A percentile compares a stretch with the other conserved stretches of the same genome.
Evolutionary conservation across 768 basidiomycete genomes (phyloP).

Genomic region (Tylopilus subfusipes): DNA sequence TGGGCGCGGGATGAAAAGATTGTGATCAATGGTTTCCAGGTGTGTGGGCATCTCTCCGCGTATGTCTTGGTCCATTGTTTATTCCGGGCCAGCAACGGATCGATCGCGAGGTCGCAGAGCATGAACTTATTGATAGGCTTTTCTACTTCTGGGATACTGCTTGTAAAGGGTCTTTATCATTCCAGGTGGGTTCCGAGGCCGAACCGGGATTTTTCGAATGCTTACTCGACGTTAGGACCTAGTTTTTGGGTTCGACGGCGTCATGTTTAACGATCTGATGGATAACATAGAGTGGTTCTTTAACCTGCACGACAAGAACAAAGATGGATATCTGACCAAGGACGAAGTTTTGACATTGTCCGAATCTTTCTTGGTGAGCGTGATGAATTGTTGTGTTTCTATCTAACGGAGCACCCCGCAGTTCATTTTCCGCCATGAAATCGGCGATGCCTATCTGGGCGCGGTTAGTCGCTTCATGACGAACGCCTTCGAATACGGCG

Average conservation of each 20-base stretch:
- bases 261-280: conserved; percentile 97
- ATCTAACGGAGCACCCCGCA: conserved; percentile 32
- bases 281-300: conserved; percentile 99
- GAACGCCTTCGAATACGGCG: conserved; percentile 97
- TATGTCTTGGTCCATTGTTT: conserved; percentile 2
- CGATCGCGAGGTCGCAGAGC: conserved; percentile 89
- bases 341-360: conserved; percentile 95
- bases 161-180: conserved; percentile 77
- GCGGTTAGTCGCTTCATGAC: conserved; percentile 97
- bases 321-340: conserved; percentile 92
- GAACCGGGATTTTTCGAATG: not conserved
- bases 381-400: not conserved
- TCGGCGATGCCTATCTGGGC: conserved; percentile 94
- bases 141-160: conserved; percentile 94
- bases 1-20: conserved; percentile 96
- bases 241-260: conserved; percentile 81
- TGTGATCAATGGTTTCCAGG: conserved; percentile 89
- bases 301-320: conserved; percentile 91
- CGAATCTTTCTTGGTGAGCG: conserved; percentile 79
- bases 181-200: conserved; percentile 58
- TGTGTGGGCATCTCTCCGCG: conserved; percentile 24
- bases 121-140: conserved; percentile 89
- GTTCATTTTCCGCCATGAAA: conserved; percentile 98
- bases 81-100: conserved; percentile 62
- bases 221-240: conserved; percentile 59